Base-by-base conservation (phyloP, 306 rosid genomes). In the Rubus parviflorus region DNA sequence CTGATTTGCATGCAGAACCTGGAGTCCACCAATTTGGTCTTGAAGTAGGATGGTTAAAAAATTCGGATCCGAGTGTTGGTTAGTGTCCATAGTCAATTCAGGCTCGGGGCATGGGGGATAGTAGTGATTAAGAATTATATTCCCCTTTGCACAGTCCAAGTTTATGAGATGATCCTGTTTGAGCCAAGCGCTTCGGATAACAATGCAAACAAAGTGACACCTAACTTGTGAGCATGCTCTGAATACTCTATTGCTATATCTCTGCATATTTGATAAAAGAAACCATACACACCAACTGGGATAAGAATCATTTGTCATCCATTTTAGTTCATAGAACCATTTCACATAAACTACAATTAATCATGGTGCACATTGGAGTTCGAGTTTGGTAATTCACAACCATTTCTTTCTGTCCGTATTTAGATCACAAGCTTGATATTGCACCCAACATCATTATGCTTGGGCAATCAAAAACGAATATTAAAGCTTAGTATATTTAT, bases 61-160 rank as follows among this genome's bases (percentile, higher is more conserved):
- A 43, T 13, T 22, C 6, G 16, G 12, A 67, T 84, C 85, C 0
- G 78, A 3, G 15, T 84, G 87, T 19, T 74, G 43, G 13, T 61
- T 17, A 0, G 15, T 48, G 42, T 85, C 87, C 15, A 42, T 17
- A 0, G 87, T 74, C 8, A 81, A n/a, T 1, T 81, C 58, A 13
- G 85, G 87, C 30, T 81, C 76, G 0, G 85, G 87, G 35, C 87
- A 84, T 5, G 87, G 42, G 1, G 87, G 84, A 25, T 84, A 84
- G 76, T 77, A 84, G 46, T 84, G 80, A 41, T 54, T 41, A 4
- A 62, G 15, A 47, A 62, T 22, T 4, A 51, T 9, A 43, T 37
- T 48, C 35, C 83, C 83, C 17, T 74, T 82, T 13, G 60, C 56
- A 38, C 82, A 77, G 3, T 35, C 82, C 49, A 80, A 58, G 35